Conservation (phyloP, 768 basidiomycete species). For the Leccinum broughii region DNA sequence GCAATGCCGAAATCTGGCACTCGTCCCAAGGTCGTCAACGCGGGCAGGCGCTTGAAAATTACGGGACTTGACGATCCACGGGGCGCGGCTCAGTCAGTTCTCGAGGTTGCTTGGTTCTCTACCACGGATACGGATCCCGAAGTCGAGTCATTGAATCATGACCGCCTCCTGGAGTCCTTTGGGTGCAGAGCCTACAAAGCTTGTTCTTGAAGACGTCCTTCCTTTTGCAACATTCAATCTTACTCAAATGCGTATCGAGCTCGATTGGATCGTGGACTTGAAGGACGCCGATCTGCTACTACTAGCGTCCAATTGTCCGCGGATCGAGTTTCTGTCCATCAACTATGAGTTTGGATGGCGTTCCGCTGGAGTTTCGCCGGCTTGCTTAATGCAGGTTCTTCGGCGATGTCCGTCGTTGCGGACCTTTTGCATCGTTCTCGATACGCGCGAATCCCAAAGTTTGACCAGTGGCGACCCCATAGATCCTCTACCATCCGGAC, state of each 20-base stretch:
- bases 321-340: neutral
- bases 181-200: neutral
- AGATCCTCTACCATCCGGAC: neutral
- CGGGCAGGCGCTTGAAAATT: slow-evolving; percentile 63
- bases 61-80: slow-evolving; percentile 66
- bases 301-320: neutral
- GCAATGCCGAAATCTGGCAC: slow-evolving; percentile 54
- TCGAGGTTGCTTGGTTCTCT: slow-evolving; percentile 82
- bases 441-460: neutral
- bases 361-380: neutral
- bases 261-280: neutral
- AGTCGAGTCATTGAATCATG: slow-evolving; percentile 47
- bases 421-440: neutral
- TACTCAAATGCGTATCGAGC: neutral
- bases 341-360: neutral
- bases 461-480: too few relatives aligned
- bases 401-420: neutral
- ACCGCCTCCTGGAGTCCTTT: neutral
- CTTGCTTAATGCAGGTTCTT: neutral
- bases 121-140: slow-evolving; percentile 54
- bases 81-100: slow-evolving; percentile 66
- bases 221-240: neutral
- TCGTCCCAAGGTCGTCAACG: slow-evolving; percentile 51
- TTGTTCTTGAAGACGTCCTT: neutral
- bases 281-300: neutral